Base-by-base conservation (phyloP, 768 basidiomycete genomes). In the Termitomyces sp. region DNA sequence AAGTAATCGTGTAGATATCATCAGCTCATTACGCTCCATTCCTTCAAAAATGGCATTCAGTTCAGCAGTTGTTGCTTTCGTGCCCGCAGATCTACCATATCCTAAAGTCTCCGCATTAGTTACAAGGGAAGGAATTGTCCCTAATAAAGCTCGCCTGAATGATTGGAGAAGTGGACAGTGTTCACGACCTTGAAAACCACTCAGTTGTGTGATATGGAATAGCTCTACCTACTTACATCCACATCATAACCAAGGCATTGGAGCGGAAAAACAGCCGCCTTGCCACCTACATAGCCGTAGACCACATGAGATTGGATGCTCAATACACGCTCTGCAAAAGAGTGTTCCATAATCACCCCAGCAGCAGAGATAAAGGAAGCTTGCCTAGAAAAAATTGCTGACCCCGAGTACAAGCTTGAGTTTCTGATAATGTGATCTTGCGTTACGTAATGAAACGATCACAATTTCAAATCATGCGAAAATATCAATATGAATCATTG, bases 91-190 rank as follows among this genome's bases (percentile, higher is more conserved):
- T 43, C 84, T 81, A 16, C 87, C 85, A 74, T 98, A 98, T 7
- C 93, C 94, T 96, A 22, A 26, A 62, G 24, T 2, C 43, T 18
- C 36, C 22, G 47, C 8, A 54, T 55, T 3, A n/a, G n/a, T 20
- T 22, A 14, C 40, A 20, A 28, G 5, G 28, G 50, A 20, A 28
- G 5, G 28, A 52, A 24, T 32, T 62, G 3, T 22, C 18, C 41
- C 28, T 3, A 16, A 36, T 10, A 22, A 16, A 5, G 64, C 78
- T 55, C 55, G 90, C 93, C 94, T 6, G 93, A 80, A 69, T 99
- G 96, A 64, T 98, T 99, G 8, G 92, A 92, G 69, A 90, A 98
- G 66, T 97, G 90, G 38, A 98, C 95, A 1, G 93, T 93, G 67
- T 94, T 95, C 22, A 96, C 82, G 55, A 88, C 81, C 89, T 91